Percentiles rank a stretch among this genome's conserved stretches.
Conservation (phyloP, 192 early-diverging fungal genomes). For the Coemansia sp. region DNA sequence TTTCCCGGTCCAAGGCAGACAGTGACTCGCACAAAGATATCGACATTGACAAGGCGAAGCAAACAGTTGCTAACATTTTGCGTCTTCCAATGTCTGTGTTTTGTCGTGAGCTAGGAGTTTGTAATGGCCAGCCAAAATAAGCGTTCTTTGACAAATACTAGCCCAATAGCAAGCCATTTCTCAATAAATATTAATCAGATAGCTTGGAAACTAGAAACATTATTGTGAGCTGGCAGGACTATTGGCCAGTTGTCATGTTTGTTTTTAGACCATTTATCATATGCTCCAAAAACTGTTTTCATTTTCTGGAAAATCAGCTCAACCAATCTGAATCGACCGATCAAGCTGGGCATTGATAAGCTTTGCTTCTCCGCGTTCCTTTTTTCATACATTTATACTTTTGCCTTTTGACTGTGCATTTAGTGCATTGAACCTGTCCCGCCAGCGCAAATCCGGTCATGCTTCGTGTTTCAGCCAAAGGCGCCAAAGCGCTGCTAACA, state of each 20-base stretch:
- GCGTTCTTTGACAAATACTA: too few species aligned
- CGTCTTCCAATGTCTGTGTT: conserved; percentile 32
- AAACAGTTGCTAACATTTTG: conserved; percentile 29
- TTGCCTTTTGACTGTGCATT: background rate
- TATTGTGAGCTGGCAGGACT: too few species aligned
- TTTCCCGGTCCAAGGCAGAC: conserved; percentile 8
- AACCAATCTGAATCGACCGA: background rate
- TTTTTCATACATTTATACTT: background rate
- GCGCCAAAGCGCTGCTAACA: conserved; percentile 12
- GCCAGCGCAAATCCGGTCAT: background rate
- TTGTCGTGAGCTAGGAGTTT: background rate
- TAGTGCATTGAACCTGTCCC: background rate
- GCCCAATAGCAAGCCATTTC: too few species aligned
- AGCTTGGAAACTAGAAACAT: too few species aligned
- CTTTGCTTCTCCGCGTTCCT: background rate
- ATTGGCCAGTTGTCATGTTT: too few species aligned
- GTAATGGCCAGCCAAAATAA: too few species aligned
- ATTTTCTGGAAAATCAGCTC: too few species aligned
- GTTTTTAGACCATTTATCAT: too few species aligned
- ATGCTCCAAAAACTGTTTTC: too few species aligned
- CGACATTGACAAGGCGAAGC: conserved; percentile 29
- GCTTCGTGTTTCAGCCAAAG: conserved; percentile 5
- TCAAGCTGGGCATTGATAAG: background rate
- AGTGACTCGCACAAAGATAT: background rate
- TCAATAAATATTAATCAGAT: too few species aligned